Evolutionary conservation across 202 grass and related monocot genomes (phyloP).

Genomic region (Thinopyrum obtusiflorum): DNA sequence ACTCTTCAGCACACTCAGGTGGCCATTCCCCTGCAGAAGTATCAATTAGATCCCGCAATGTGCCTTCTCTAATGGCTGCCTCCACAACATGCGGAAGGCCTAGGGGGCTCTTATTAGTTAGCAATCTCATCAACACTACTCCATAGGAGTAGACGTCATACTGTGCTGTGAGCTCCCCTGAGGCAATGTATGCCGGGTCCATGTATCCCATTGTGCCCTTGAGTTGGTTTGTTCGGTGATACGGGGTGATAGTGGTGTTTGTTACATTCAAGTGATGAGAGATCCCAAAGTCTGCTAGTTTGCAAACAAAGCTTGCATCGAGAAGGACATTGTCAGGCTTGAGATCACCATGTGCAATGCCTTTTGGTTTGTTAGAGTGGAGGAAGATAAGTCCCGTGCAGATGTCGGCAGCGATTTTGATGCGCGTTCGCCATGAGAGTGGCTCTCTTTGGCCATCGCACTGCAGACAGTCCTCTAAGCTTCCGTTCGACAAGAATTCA

Average conservation of each 20-base stretch:
- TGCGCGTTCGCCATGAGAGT: conserved; percentile 49
- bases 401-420: conserved; percentile 50
- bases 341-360: conserved; percentile 66
- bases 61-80: conserved; percentile 27
- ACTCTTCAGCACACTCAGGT: conserved; percentile 27
- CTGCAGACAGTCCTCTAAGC: conserved; percentile 45
- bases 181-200: conserved; percentile 50
- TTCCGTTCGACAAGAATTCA: conserved; percentile 61
- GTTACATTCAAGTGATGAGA: conserved; percentile 47
- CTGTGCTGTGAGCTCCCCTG: conserved; percentile 54
- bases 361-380: conserved; percentile 46
- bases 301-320: conserved; percentile 34
- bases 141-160: conserved; percentile 70
- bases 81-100: conserved; percentile 42
- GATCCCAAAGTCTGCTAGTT: conserved; percentile 73
- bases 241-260: conserved; percentile 41
- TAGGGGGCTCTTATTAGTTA: conserved; percentile 48
- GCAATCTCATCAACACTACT: conserved; percentile 47
- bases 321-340: conserved; percentile 70
- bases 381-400: conserved; percentile 69
- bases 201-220: conserved; percentile 66
- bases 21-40: conserved; percentile 58
- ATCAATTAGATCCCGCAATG: conserved; percentile 41
- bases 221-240: conserved; percentile 47
- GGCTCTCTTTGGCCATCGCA: conserved; percentile 3